phyloP scores from a whole-genome alignment of 2,329 filamentous ascomycete species.

The Annulohypoxylon truncatum region DNA sequence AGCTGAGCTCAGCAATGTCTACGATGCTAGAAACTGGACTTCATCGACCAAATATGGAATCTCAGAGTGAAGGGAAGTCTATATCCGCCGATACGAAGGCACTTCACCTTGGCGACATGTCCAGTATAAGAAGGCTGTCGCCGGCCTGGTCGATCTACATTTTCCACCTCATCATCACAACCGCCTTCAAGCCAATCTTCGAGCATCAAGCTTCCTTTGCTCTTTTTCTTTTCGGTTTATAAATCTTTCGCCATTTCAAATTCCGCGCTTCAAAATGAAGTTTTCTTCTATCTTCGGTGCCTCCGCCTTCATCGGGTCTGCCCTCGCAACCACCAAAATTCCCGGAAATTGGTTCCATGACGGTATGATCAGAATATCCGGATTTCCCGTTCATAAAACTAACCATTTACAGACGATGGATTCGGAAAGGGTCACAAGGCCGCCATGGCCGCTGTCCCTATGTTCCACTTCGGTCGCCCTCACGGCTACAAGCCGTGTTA shows the following conservation, averaged over 20 bases:
- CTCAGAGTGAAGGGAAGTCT: not conserved
- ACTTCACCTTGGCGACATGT: not conserved
- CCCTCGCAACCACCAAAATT: constrained; percentile 12
- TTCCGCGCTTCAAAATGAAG: constrained; percentile 5
- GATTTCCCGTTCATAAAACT: not conserved
- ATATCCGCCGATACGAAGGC: not conserved
- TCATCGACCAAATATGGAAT: not conserved
- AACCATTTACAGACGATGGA: constrained; percentile 4
- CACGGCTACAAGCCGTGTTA: constrained; percentile 20
- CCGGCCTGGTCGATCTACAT: not conserved
- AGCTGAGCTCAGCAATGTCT: constrained; percentile 6
- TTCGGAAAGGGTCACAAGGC: constrained; percentile 17
- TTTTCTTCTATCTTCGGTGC: constrained; percentile 5
- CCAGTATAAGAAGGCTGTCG: constrained; percentile 1
- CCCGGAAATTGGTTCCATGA: constrained; percentile 22
- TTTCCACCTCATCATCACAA: not conserved
- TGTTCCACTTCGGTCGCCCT: constrained; percentile 22
- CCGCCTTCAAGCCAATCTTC: not conserved
- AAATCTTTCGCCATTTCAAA: not conserved
- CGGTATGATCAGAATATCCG: not conserved
- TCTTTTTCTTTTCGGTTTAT: not conserved
- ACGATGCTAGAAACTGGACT: not conserved
- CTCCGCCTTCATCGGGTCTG: constrained; percentile 9
- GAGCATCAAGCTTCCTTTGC: not conserved
- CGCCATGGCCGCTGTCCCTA: constrained; percentile 16